A percentile compares a stretch with the other conserved stretches of the same genome.
Evolutionary conservation across 192 early-diverging fungal species (phyloP).

Genomic region (Spinellus fusiger): DNA sequence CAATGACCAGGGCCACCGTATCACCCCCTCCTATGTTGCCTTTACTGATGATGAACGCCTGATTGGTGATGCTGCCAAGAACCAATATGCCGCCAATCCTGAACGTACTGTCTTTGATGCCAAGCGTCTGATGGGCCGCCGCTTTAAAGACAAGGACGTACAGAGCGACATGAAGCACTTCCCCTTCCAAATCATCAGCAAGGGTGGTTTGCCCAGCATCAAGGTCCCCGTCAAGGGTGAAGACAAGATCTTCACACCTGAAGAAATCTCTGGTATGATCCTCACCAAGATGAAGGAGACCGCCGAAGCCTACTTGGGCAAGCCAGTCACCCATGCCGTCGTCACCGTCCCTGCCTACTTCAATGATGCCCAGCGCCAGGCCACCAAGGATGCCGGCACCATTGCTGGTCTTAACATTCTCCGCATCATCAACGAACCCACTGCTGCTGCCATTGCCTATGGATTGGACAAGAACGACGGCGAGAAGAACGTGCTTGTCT

Average conservation of each 20-base stretch:
- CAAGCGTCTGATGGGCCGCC: constrained; percentile 85
- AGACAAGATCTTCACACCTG: constrained; percentile 76
- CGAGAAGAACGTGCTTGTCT: constrained; percentile 90
- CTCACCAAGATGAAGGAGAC: constrained; percentile 88
- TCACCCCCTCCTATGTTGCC: constrained; percentile 89
- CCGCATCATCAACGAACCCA: constrained; percentile 94
- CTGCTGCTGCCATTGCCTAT: constrained; percentile 98
- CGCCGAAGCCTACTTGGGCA: constrained; percentile 77
- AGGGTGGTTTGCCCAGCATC: constrained; percentile 73
- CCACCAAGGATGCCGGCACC: constrained; percentile 86
- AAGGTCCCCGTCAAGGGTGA: constrained; percentile 76
- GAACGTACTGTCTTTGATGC: constrained; percentile 88
- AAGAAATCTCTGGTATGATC: constrained; percentile 97
- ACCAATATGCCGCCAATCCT: constrained; percentile 83
- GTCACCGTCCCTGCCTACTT: constrained; percentile 93
- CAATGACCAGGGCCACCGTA: constrained; percentile 90
- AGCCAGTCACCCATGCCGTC: constrained; percentile 77
- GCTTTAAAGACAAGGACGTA: constrained; percentile 80
- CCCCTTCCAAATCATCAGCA: constrained; percentile 78
- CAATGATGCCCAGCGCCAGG: constrained; percentile 88
- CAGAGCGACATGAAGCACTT: constrained; percentile 90
- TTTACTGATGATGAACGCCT: constrained; percentile 87
- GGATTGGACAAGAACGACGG: constrained; percentile 90
- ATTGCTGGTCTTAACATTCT: constrained; percentile 80
- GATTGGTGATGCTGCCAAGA: constrained; percentile 92